Evolutionary conservation across 2,329 filamentous ascomycete species (phyloP), one percentile per base, ranked within the genome.

Genomic region (Nigrograna mackinnonii): DNA sequence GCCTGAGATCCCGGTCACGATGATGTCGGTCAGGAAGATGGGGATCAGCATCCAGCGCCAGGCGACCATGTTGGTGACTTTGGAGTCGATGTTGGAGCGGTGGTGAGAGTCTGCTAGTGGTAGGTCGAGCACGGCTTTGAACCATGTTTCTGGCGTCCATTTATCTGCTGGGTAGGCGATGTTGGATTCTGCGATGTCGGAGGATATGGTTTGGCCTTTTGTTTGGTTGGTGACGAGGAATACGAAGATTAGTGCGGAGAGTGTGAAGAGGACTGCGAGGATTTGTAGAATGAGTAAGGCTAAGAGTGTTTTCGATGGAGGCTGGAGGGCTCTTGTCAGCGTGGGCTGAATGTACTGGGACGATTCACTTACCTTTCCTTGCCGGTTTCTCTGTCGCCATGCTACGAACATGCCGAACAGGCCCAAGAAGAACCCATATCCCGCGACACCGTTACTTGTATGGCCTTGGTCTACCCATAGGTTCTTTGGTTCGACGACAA

Each of bases 131-230:
- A 66, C 57, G 2, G 61, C 60, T 39, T 58, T 59, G 48, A 56
- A 62, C 62, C 62, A 66, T 2, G 56, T 66, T 37, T 62, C 62
- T 2, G 60, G 60, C 4, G 62, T 66, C 62, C 62, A 66, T 37
- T 49, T 50, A 30, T 57, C 39, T 21, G 52, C 52, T 1, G 55
- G 47, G 37, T 64, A 66, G 30, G 55, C 36, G 21, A 51, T 41
- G 24, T 53, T 43, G 21, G 57, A 53, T 14, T 38, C 41, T 2
- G 60, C 58, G 24, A 62, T 43, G 14, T 49, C 47, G 17, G 44
- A 31, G 18, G 43, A 46, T 28, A 65, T 62, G 31, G 36, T 41
- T 39, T 65, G 61, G 18, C 49, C 48, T 11, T 50, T 50, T 4
- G 60, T 64, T 44, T 61, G 52, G 42, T 62, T 50, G 2, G 62